Conservation (phyloP, 2,329 filamentous ascomycete species). For the Diplodia corticola region DNA sequence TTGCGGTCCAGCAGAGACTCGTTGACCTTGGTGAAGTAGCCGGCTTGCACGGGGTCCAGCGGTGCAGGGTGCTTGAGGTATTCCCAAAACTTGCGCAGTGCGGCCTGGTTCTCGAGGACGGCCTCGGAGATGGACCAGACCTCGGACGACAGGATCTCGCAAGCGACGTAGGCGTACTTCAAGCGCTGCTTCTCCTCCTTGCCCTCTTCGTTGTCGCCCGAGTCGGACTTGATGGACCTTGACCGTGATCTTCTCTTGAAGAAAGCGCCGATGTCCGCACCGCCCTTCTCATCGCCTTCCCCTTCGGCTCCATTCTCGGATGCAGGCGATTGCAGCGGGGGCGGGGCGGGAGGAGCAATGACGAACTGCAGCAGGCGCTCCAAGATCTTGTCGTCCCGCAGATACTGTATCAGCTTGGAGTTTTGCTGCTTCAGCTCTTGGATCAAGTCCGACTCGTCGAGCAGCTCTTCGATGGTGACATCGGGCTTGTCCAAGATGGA, state of each 20-base stretch:
- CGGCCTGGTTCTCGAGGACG: slow-evolving; percentile 77
- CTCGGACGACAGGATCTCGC: slow-evolving; percentile 90
- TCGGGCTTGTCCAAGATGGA: slow-evolving; percentile 93
- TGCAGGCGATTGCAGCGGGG: slow-evolving; percentile 37
- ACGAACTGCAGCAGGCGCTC: slow-evolving; percentile 89
- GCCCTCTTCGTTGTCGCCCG: slow-evolving; percentile 56
- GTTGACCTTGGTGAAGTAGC: slow-evolving; percentile 98
- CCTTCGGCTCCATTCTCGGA: slow-evolving; percentile 37
- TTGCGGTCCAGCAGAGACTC: slow-evolving; percentile 97
- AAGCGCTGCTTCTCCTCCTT: slow-evolving; percentile 88
- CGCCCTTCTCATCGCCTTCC: slow-evolving; percentile 48
- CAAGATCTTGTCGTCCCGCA: slow-evolving; percentile 83
- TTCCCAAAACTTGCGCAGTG: slow-evolving; percentile 84
- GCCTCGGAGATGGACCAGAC: slow-evolving; percentile 97
- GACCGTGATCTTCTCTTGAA: slow-evolving; percentile 49
- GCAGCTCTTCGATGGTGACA: slow-evolving; percentile 90
- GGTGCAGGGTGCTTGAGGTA: slow-evolving; percentile 83
- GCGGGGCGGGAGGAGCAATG: slow-evolving; percentile 64
- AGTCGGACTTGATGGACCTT: slow-evolving; percentile 43
- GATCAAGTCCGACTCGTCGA: slow-evolving; percentile 94
- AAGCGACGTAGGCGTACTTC: slow-evolving; percentile 90
- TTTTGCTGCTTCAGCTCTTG: slow-evolving; percentile 99
- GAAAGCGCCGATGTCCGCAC: slow-evolving; percentile 43
- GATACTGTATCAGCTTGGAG: slow-evolving; percentile 92
- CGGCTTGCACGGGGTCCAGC: slow-evolving; percentile 88